These are phyloP conservation scores for Gamarada debralockiae DNA, from an alignment of 495 filamentous ascomycete species.

Conservation along the genomic window DNA sequence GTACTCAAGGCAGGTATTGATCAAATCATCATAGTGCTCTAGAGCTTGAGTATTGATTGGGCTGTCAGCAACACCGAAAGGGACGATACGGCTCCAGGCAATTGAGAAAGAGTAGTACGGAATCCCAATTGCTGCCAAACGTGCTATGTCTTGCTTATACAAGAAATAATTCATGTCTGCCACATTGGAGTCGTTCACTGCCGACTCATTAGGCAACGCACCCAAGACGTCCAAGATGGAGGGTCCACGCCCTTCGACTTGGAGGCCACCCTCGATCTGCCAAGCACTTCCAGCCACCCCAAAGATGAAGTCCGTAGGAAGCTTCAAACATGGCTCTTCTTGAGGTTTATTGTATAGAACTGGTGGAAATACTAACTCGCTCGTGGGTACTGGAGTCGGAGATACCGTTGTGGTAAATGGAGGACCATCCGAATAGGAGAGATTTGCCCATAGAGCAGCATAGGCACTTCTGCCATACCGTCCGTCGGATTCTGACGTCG, in stretches of 20 bases:
- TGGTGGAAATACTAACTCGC: constrained; percentile 14
- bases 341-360: constrained; percentile 11
- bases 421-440: not conserved
- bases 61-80: constrained; percentile 36
- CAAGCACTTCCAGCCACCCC: constrained; percentile 25
- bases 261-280: constrained; percentile 26
- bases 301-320: constrained; percentile 25
- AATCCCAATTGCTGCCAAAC: constrained; percentile 43
- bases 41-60: constrained; percentile 40
- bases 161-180: constrained; percentile 43
- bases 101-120: constrained; percentile 46
- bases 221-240: constrained; percentile 33
- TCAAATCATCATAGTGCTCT: constrained; percentile 44
- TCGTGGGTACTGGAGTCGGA: constrained; percentile 13
- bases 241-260: constrained; percentile 23
- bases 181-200: constrained; percentile 34
- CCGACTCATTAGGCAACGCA: constrained; percentile 6
- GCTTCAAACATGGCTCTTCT: not conserved
- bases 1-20: constrained; percentile 35
- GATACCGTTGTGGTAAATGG: constrained; percentile 15
- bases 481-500: not conserved
- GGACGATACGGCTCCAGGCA: constrained; percentile 41
- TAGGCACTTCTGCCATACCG: constrained; percentile 7
- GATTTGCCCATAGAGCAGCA: not conserved
- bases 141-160: constrained; percentile 48